These are phyloP conservation scores for Aspergillus taichungensis DNA, from an alignment of 495 filamentous ascomycete genomes.

Conservation along the genomic window DNA sequence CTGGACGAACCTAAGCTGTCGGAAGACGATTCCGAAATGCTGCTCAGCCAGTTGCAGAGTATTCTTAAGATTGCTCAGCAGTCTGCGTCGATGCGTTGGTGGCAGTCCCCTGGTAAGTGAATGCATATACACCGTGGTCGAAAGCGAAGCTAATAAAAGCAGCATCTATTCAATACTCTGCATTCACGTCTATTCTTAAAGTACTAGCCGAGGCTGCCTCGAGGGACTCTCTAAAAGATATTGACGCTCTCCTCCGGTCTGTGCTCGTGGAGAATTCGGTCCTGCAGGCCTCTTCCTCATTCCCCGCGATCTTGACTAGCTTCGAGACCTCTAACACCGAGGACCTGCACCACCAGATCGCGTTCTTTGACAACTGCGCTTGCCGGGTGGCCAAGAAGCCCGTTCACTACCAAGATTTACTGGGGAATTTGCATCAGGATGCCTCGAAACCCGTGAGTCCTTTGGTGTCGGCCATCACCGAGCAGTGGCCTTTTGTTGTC, in stretches of 20 bases:
- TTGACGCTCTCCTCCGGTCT: slow-evolving; percentile 22
- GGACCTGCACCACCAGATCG: slow-evolving; percentile 21
- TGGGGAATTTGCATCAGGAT: slow-evolving; percentile 28
- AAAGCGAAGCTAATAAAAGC: slow-evolving; percentile 1
- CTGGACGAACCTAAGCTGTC: slow-evolving; percentile 31
- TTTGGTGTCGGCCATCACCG: slow-evolving; percentile 55
- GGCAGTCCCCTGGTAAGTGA: slow-evolving; percentile 48
- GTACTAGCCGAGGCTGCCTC: slow-evolving; percentile 29
- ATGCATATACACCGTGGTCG: background rate
- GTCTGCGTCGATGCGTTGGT: slow-evolving; percentile 80
- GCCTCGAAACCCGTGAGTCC: slow-evolving; percentile 33
- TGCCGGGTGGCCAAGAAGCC: slow-evolving; percentile 59
- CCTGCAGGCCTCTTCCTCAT: slow-evolving; percentile 23
- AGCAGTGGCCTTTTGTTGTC: slow-evolving; percentile 67
- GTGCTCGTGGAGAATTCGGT: slow-evolving; percentile 32
- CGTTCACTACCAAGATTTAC: slow-evolving; percentile 61
- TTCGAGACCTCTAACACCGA: slow-evolving; percentile 32
- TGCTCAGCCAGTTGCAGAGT: slow-evolving; percentile 62
- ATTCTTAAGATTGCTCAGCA: slow-evolving; percentile 66
- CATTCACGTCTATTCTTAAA: slow-evolving; percentile 38
- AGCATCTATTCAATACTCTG: slow-evolving; percentile 39
- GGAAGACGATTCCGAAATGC: slow-evolving; percentile 39
- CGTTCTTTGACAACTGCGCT: slow-evolving; percentile 75
- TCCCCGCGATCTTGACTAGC: slow-evolving; percentile 33
- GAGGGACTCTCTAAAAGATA: slow-evolving; percentile 24